Percentiles rank a stretch among this genome's conserved stretches.
Evolutionary conservation across 2,329 filamentous ascomycete genomes (phyloP).

Genomic region (Sclerotinia spermophila): DNA sequence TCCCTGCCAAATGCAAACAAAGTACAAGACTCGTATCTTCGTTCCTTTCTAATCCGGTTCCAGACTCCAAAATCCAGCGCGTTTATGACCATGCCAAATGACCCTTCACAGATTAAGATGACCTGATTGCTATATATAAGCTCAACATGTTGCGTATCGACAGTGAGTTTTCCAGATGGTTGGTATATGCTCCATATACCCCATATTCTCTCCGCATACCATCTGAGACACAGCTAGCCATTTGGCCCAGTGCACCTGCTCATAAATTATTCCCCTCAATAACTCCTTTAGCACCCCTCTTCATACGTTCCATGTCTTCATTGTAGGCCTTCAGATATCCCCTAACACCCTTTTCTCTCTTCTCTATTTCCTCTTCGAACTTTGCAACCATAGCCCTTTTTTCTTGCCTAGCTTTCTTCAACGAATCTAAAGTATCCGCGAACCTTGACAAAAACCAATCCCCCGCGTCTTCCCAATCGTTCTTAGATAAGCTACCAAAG

Average conservation of each 20-base stretch:
- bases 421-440: constrained; percentile 23
- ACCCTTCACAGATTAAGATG: background rate
- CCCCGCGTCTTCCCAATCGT: constrained; percentile 37
- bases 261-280: constrained; percentile 18
- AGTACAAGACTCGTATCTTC: background rate
- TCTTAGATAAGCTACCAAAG: constrained; percentile 27
- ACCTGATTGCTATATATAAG: background rate
- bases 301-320: constrained; percentile 32
- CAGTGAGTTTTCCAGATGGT: background rate
- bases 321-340: constrained; percentile 26
- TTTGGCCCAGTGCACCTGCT: no score
- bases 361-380: constrained; percentile 33
- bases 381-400: constrained; percentile 28
- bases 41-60: background rate
- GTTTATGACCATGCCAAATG: background rate
- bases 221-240: background rate
- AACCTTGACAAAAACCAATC: constrained; percentile 35
- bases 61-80: background rate
- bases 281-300: constrained; percentile 26
- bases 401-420: constrained; percentile 30
- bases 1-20: constrained; percentile 9
- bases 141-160: background rate
- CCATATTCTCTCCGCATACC: background rate
- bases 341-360: constrained; percentile 31
- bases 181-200: background rate